These are phyloP conservation scores for Ceratobasidium sp. DNA, from an alignment of 1,284 basidiomycete genomes.

Conservation along the genomic window DNA sequence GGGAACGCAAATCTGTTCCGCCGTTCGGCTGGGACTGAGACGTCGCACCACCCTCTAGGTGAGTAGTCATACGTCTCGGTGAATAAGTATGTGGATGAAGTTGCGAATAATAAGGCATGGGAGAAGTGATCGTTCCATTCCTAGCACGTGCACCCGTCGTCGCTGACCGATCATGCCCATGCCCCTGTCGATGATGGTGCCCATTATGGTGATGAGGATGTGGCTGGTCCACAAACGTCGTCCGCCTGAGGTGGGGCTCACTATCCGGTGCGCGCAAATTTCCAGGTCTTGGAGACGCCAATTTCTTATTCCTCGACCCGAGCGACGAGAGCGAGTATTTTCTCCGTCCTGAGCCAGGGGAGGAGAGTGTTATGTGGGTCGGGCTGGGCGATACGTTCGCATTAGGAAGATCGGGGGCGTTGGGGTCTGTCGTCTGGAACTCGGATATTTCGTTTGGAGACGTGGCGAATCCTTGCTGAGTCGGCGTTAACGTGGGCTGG, in stretches of 20 bases:
- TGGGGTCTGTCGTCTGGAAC: neutral
- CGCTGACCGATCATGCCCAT: conserved; percentile 6
- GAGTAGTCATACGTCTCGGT: neutral
- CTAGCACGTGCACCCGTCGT: conserved; percentile 15
- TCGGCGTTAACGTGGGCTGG: neutral
- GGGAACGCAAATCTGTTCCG: conserved; percentile 5
- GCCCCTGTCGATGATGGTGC: neutral
- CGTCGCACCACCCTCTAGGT: neutral
- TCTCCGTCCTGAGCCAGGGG: neutral
- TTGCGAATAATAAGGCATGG: neutral
- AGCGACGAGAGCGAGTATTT: neutral
- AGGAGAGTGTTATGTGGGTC: neutral
- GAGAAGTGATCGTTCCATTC: conserved; percentile 39
- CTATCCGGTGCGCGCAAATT: conserved; percentile 13
- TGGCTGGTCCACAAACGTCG: conserved; percentile 30
- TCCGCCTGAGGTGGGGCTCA: neutral
- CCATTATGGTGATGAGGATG: conserved; percentile 7
- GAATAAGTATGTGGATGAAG: neutral
- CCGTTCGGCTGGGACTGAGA: neutral
- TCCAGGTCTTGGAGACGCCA: conserved; percentile 20
- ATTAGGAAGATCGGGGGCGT: neutral
- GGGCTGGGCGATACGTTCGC: neutral
- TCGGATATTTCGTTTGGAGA: conserved; percentile 28
- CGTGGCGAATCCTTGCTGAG: neutral
- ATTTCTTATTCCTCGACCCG: conserved; percentile 1